Evolutionary conservation across 179 eudicot species (phyloP).

Genomic region (Silene noctiflora): DNA sequence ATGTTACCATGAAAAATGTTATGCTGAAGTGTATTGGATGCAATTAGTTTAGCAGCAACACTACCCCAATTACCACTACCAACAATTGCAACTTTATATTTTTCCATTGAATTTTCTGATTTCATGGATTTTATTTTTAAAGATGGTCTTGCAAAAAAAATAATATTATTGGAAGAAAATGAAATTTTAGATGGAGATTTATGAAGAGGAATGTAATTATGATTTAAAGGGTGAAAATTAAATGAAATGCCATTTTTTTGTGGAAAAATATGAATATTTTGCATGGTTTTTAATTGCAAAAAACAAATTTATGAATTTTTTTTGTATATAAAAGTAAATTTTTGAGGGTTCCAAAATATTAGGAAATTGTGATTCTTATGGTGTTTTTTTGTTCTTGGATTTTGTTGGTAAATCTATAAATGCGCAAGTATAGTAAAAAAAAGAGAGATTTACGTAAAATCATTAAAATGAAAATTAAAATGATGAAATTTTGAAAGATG

Average conservation of each 20-base stretch:
- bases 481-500: not conserved
- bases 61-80: constrained; percentile 99
- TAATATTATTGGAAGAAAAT: not conserved
- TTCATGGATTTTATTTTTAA: constrained; percentile 16
- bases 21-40: constrained; percentile 66
- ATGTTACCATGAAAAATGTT: constrained; percentile 57
- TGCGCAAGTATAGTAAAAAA: not conserved
- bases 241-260: constrained; percentile 5
- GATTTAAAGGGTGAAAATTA: constrained; percentile 2
- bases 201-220: not conserved
- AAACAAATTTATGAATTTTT: not conserved
- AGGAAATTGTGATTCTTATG: not conserved
- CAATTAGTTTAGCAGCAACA: constrained; percentile 93
- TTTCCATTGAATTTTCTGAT: constrained; percentile 8
- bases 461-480: not conserved
- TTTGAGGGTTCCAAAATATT: not conserved
- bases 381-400: not conserved
- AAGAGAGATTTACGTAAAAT: constrained; percentile 10
- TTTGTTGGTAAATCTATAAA: not conserved
- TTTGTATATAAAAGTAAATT: not conserved
- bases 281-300: constrained; percentile 4
- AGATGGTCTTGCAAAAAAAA: not conserved
- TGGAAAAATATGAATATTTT: constrained; percentile 5
- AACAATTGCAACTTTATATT: constrained; percentile 46
- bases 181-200: not conserved